Percentiles rank a stretch among this genome's conserved stretches.
Conservation (phyloP, 805 yeast genomes). For the Candida caryicola region DNA sequence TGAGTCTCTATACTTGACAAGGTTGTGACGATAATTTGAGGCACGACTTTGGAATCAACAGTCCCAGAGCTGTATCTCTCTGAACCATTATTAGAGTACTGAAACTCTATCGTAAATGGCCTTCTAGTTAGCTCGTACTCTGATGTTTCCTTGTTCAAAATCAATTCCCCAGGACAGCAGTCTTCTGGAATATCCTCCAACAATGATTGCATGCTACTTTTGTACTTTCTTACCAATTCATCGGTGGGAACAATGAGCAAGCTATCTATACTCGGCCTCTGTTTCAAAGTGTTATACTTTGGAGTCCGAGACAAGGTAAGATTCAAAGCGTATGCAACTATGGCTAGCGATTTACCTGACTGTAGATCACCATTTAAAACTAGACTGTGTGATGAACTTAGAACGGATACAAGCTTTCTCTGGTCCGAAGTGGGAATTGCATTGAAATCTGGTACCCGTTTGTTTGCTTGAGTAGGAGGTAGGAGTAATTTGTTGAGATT, state of each 20-base stretch:
- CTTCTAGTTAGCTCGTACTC: slow-evolving; percentile 13
- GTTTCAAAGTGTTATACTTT: slow-evolving; percentile 12
- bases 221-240: slow-evolving; percentile 18
- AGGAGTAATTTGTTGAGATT: slow-evolving; percentile 14
- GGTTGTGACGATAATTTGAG: slow-evolving; percentile 21
- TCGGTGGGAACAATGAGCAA: slow-evolving; percentile 26
- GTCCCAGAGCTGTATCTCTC: slow-evolving; percentile 1
- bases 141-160: slow-evolving; percentile 3
- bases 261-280: slow-evolving; percentile 12
- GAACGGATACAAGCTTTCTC: slow-evolving; percentile 15
- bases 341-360: slow-evolving; percentile 21
- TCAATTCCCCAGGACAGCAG: slow-evolving; percentile 22
- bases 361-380: slow-evolving; percentile 12
- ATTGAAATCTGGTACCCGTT: slow-evolving; percentile 11
- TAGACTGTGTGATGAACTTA: slow-evolving; percentile 16
- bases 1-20: slow-evolving; percentile 11
- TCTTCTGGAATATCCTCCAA: slow-evolving; percentile 17
- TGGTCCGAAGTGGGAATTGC: slow-evolving; percentile 20
- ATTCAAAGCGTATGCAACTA: slow-evolving; percentile 19
- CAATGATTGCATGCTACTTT: slow-evolving; percentile 8
- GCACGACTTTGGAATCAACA: slow-evolving; percentile 3
- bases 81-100: slow-evolving; percentile 5
- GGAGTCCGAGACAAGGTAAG: slow-evolving; percentile 18
- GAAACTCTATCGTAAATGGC: slow-evolving; percentile 17
- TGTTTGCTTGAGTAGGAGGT: slow-evolving; percentile 1